phyloP scores from a whole-genome alignment of 176 grass and related monocot species.

The Triticum turgidum region DNA sequence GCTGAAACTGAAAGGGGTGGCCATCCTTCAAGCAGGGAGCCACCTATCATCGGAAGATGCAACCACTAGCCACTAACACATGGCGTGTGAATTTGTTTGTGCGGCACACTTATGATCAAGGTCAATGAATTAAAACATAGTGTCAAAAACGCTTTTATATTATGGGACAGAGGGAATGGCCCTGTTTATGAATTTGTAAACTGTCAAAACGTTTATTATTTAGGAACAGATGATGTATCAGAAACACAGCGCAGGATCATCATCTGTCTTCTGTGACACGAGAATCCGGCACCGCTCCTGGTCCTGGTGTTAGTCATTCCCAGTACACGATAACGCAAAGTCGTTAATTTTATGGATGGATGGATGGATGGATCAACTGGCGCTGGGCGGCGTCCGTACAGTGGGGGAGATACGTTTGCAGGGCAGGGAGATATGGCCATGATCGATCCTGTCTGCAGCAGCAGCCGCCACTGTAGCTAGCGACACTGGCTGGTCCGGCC shows the following conservation, averaged over 20 bases:
- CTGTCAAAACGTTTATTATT: too few relatives aligned
- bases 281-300: too few relatives aligned
- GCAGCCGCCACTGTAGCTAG: background rate
- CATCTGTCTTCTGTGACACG: too few relatives aligned
- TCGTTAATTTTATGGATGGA: background rate
- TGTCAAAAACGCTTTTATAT: too few relatives aligned
- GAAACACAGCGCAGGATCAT: too few relatives aligned
- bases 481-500: background rate
- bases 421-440: background rate
- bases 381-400: background rate
- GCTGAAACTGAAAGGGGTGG: conserved; percentile 31
- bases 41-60: conserved; percentile 22
- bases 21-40: conserved; percentile 18
- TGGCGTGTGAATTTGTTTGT: background rate
- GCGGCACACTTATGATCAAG: background rate
- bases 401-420: conserved; percentile 27
- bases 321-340: too few relatives aligned
- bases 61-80: background rate
- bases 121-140: background rate
- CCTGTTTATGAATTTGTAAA: too few relatives aligned
- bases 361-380: background rate
- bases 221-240: background rate
- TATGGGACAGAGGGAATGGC: too few relatives aligned
- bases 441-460: conserved; percentile 13
- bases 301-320: too few relatives aligned